A percentile compares a stretch with the other conserved stretches of the same genome.
Conservation (phyloP, 805 yeast species). For the Starmera amethionina region DNA sequence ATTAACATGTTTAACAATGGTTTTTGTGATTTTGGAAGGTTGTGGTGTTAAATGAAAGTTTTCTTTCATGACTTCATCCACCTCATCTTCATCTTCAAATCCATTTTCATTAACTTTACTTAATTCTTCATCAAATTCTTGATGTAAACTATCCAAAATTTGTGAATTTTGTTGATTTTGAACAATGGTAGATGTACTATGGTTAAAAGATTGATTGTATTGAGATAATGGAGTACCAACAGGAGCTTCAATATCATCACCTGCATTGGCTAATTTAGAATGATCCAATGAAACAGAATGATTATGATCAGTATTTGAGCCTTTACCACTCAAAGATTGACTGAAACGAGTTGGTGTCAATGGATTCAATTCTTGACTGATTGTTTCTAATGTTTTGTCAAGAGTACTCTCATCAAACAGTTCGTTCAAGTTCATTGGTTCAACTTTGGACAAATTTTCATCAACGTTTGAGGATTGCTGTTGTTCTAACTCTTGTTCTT, state of each 20-base stretch:
- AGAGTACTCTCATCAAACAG: no score
- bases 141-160: slow-evolving; percentile 5
- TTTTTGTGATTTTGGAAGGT: not conserved
- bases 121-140: not conserved
- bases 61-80: not conserved
- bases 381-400: slow-evolving; percentile 9
- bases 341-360: slow-evolving; percentile 22
- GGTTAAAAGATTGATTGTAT: not conserved
- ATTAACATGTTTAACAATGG: slow-evolving; percentile 1
- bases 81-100: not conserved
- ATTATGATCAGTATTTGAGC: slow-evolving; percentile 12
- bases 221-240: slow-evolving; percentile 12
- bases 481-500: slow-evolving; percentile 11
- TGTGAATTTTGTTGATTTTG: slow-evolving; percentile 1
- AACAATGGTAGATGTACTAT: slow-evolving; percentile 1
- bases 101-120: not conserved
- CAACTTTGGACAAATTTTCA: no score
- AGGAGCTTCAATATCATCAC: slow-evolving; percentile 9
- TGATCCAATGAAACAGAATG: slow-evolving; percentile 10
- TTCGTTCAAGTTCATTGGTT: no score
- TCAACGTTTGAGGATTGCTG: no score
- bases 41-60: not conserved
- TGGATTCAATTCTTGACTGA: not conserved
- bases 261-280: slow-evolving; percentile 9
- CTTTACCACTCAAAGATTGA: slow-evolving; percentile 22